Conservation (phyloP, 2,329 filamentous ascomycete species). For the Scortechinia acanthostroma region DNA sequence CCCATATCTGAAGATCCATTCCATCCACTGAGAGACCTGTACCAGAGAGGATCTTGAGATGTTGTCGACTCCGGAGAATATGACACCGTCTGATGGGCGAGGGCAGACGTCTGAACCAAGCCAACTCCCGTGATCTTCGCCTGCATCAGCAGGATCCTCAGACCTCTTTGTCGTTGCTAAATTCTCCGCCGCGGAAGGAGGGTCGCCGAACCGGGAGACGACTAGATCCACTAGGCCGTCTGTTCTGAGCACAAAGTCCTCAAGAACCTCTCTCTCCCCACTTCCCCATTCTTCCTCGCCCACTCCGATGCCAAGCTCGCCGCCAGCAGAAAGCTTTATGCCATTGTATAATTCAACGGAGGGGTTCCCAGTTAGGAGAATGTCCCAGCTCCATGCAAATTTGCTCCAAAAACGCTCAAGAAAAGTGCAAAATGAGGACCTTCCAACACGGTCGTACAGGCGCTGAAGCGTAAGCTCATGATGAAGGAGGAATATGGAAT, state of each 20-base stretch:
- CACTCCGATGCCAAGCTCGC: slow-evolving; percentile 86
- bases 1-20: slow-evolving; percentile 78
- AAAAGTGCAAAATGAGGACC: slow-evolving; percentile 64
- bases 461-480: slow-evolving; percentile 70
- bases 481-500: slow-evolving; percentile 79
- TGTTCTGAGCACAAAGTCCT: slow-evolving; percentile 74
- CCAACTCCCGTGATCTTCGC: slow-evolving; percentile 40
- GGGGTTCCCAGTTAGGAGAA: slow-evolving; percentile 84
- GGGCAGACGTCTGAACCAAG: slow-evolving; percentile 66
- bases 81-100: slow-evolving; percentile 69
- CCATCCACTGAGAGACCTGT: slow-evolving; percentile 77
- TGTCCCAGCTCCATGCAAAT: slow-evolving; percentile 71
- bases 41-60: slow-evolving; percentile 66
- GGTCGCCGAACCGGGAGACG: slow-evolving; percentile 72
- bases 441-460: slow-evolving; percentile 57
- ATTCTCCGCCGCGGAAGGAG: slow-evolving; percentile 17
- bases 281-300: slow-evolving; percentile 93
- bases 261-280: slow-evolving; percentile 84
- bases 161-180: slow-evolving; percentile 10
- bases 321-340: slow-evolving; percentile 80
- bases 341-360: slow-evolving; percentile 72
- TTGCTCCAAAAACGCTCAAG: slow-evolving; percentile 77
- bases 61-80: slow-evolving; percentile 76
- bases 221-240: slow-evolving; percentile 82
- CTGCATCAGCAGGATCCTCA: slow-evolving; percentile 9